Percentiles rank a stretch among this genome's conserved stretches.
These are phyloP conservation scores for Termitomyces sp. DNA, from an alignment of 1,284 basidiomycete genomes.

Conservation along the genomic window DNA sequence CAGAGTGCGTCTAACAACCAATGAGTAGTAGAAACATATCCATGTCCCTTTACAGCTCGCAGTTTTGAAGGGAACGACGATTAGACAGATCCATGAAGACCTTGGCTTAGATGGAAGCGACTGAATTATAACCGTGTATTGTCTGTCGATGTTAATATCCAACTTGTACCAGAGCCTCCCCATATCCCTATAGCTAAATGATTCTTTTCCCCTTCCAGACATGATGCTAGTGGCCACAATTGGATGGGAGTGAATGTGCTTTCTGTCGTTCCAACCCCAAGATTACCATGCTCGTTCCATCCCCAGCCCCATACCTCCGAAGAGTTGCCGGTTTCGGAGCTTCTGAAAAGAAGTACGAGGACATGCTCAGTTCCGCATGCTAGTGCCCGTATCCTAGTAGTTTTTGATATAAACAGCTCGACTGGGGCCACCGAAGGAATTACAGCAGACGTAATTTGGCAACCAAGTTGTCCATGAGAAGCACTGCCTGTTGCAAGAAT, in stretches of 20 bases:
- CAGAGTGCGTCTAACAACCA: constrained; percentile 32
- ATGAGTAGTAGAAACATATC: constrained; percentile 2
- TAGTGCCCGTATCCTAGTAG: constrained; percentile 16
- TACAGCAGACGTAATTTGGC: constrained; percentile 13
- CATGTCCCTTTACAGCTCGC: constrained; percentile 48
- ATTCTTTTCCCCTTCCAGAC: background rate
- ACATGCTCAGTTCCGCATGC: constrained; percentile 83
- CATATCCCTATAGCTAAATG: constrained; percentile 38
- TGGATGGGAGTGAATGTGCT: constrained; percentile 46
- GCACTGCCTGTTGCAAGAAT: constrained; percentile 60
- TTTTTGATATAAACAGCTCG: constrained; percentile 30
- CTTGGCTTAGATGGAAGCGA: constrained; percentile 17
- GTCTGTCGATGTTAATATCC: constrained; percentile 36
- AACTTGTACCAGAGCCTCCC: constrained; percentile 75
- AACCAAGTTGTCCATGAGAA: constrained; percentile 69
- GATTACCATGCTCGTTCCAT: constrained; percentile 95
- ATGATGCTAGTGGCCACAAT: constrained; percentile 40
- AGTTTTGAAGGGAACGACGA: constrained; percentile 54
- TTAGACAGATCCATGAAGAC: constrained; percentile 67
- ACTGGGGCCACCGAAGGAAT: constrained; percentile 21
- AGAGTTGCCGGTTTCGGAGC: constrained; percentile 1
- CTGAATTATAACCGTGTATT: constrained; percentile 6
- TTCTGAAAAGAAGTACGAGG: constrained; percentile 35
- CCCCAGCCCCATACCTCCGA: constrained; percentile 78
- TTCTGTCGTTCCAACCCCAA: constrained; percentile 59